phyloP scores from a whole-genome alignment of 345 rosid species.

The Turnera subulata region DNA sequence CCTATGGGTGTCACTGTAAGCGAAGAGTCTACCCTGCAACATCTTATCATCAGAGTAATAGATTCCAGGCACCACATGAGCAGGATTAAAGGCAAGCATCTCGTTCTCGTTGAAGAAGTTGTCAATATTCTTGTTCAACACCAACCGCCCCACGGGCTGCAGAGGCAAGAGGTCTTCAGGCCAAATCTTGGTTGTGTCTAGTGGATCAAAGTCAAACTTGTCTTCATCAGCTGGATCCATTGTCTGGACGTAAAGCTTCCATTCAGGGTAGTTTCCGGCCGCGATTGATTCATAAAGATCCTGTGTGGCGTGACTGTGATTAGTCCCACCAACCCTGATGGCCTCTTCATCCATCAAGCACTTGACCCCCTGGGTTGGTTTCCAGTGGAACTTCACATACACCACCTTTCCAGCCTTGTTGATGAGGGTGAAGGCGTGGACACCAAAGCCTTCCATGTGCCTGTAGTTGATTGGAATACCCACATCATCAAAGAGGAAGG shows the following conservation, averaged over 20 bases:
- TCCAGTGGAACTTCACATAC: constrained; percentile 32
- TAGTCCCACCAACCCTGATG: constrained; percentile 26
- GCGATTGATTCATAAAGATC: constrained; percentile 29
- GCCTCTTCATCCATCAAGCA: constrained; percentile 25
- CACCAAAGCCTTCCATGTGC: constrained; percentile 32
- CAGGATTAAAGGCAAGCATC: constrained; percentile 27
- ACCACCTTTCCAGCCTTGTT: constrained; percentile 20
- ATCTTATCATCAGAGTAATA: constrained; percentile 27
- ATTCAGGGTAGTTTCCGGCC: constrained; percentile 28
- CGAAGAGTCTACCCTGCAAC: constrained; percentile 24
- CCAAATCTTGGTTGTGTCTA: constrained; percentile 31
- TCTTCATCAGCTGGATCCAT: constrained; percentile 27
- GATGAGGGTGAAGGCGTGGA: constrained; percentile 22
- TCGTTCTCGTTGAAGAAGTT: constrained; percentile 34
- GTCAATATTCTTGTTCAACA: constrained; percentile 30
- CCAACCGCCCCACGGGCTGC: constrained; percentile 32
- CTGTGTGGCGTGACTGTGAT: constrained; percentile 31
- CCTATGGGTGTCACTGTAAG: constrained; percentile 28
- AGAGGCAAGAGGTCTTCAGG: constrained; percentile 30
- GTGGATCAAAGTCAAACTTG: constrained; percentile 27
- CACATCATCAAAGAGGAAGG: constrained; percentile 25
- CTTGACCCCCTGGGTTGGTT: constrained; percentile 28
- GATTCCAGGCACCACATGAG: constrained; percentile 24
- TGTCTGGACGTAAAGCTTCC: constrained; percentile 31
- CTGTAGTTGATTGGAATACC: constrained; percentile 30